Evolutionary conservation across 169 alveolate genomes (phyloP), one percentile per base, ranked within the genome.

Genomic region (Eimeria maxima): DNA sequence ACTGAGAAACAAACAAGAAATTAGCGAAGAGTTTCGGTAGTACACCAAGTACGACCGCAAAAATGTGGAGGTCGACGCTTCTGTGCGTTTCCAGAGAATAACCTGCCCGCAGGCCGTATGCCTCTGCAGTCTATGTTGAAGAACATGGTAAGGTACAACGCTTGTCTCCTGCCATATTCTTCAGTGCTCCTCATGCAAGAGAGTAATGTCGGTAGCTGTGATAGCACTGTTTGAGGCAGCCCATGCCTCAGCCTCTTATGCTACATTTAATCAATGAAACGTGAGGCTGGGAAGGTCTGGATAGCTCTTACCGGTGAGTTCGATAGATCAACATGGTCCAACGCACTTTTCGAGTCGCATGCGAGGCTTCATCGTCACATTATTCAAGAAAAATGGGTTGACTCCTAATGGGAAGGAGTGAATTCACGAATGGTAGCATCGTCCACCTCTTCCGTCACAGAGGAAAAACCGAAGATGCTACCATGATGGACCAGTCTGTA

Each of bases 401-500:
- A 4, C 65, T 3, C 67, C 88, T 78, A 78, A n/a, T 78, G 10
- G 18, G 76, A 4, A 45, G 14, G 63, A 22, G 67, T 29, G 50
- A 87, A 38, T 11, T 87, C 81, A 87, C 45, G 22, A 24, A 24
- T 22, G 38, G 67, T 44, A 16, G 38, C 74, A 22, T 29, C 94
- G 45, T 63, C 83, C 47, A 22, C 93, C 44, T 67, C 60, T 27
- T 87, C 81, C 10, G 67, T 29, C 83, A n/a, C 29, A 47, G 45
- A 65, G 94, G 65, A 20, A 24, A 65, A 87, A 33, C 80, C 83
- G 71, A 87, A 87, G 27, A 87, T 63, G 94, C 83, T 87, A 11
- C 94, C 94, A 20, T 87, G 81, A 65, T 94, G 96, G 67, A 94
- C 57, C 24, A 67, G 81, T 18, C 96, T 88, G 67, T 94, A 94